Evolutionary conservation across 805 yeast genomes (phyloP), one percentile per base, ranked within the genome.

Genomic region (Wickerhamia fluorescens): DNA sequence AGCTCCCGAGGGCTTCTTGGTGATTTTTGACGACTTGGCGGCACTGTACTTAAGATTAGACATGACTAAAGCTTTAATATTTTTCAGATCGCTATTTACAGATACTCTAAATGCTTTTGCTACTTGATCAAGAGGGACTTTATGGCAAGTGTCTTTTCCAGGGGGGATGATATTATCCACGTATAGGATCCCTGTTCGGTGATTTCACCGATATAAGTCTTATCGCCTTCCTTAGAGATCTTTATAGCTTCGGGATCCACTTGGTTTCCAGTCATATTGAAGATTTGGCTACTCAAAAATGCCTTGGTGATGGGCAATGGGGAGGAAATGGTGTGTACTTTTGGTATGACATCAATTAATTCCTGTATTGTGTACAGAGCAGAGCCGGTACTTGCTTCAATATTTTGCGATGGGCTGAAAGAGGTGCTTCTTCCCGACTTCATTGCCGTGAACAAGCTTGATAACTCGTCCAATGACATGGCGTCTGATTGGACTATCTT

Each of bases 381-480:
- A 18, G 40, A 30, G 6, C 33, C 42, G 3, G 45, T 45, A 11
- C 44, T 32, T 11, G 49, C 30, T 17, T 37, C 37, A 29, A 49
- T 41, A 7, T 33, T 16, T 20, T 39, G 31, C 8, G 29, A 10
- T 3, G 25, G 29, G 7, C 25, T 29, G 4, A 22, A 22, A 15
- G 29, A 25, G n/a, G 23, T 20, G 16, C 28, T 21, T 28, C 41
- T 37, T 14, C 24, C 17, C 14, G 43, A 26, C 25, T 51, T 44
- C 52, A 59, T 51, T 29, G 44, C 41, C 23, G 47, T 41, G 37
- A 64, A 61, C 35, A 64, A 50, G 27, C 28, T 40, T 8, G 63
- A 51, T 38, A 64, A 56, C 33, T 63, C 66, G 28, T 56, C 55
- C 32, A 59, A 45, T 4, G 68, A 56, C 46, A 63, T 40, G 13